phyloP scores from a whole-genome alignment of 441 rosid genomes.

The Oxalis stricta region DNA sequence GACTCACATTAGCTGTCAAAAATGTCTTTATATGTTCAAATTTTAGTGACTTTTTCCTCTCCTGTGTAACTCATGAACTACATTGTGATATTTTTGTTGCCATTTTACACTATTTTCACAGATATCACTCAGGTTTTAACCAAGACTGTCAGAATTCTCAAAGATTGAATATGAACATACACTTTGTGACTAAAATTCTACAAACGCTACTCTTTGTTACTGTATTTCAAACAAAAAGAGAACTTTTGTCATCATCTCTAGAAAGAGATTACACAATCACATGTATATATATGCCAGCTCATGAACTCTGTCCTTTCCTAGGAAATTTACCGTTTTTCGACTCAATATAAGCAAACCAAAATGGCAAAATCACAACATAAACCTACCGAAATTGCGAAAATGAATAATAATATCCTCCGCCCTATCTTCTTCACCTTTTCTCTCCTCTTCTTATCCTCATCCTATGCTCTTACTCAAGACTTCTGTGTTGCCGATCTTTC shows the following conservation, averaged over 20 bases:
- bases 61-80: conserved; percentile 21
- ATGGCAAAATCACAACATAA: background rate
- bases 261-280: conserved; percentile 6
- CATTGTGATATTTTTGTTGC: background rate
- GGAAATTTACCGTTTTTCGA: too few relatives aligned
- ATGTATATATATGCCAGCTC: conserved; percentile 9
- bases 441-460: conserved; percentile 29
- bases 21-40: conserved; percentile 20
- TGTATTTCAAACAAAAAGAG: conserved; percentile 14
- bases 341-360: too few relatives aligned
- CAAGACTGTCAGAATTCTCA: too few relatives aligned
- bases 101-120: background rate
- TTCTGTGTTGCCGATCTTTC: conserved; percentile 56
- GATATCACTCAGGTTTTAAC: too few relatives aligned
- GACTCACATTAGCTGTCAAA: conserved; percentile 23
- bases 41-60: background rate
- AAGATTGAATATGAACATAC: too few relatives aligned
- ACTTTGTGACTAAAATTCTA: too few relatives aligned
- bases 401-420: too few relatives aligned
- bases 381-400: conserved; percentile 9
- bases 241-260: conserved; percentile 7
- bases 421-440: conserved; percentile 25
- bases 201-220: conserved; percentile 1
- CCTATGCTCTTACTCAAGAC: conserved; percentile 47
- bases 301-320: conserved; percentile 15